These are phyloP conservation scores for Penicillium sclerotigenum DNA, from an alignment of 2,329 filamentous ascomycete genomes.

Conservation along the genomic window DNA sequence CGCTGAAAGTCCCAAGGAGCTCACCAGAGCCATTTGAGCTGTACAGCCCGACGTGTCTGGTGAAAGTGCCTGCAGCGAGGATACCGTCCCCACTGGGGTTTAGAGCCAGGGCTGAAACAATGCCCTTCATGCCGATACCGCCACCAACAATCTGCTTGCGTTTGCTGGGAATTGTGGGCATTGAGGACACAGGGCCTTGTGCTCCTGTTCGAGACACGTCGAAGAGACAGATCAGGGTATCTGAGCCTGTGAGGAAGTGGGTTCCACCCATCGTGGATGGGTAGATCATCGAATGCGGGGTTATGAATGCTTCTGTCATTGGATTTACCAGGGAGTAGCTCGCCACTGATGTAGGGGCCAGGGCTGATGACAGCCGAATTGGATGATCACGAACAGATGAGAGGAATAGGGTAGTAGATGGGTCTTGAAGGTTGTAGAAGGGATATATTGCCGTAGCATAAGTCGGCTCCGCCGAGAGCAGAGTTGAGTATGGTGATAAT, in stretches of 20 bases:
- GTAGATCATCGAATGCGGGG: constrained; percentile 56
- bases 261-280: constrained; percentile 43
- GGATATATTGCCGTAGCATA: constrained; percentile 56
- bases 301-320: constrained; percentile 56
- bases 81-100: constrained; percentile 45
- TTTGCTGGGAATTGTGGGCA: constrained; percentile 50
- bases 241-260: constrained; percentile 57
- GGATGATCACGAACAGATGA: constrained; percentile 54
- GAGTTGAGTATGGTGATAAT: constrained; percentile 48
- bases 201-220: constrained; percentile 50
- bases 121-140: constrained; percentile 54
- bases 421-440: constrained; percentile 51
- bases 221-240: constrained; percentile 54
- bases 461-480: constrained; percentile 49
- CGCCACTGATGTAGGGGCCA: constrained; percentile 48
- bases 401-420: constrained; percentile 50
- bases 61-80: constrained; percentile 57
- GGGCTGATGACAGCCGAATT: constrained; percentile 55
- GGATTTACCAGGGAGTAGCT: constrained; percentile 55
- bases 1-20: constrained; percentile 51
- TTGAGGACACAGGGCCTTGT: constrained; percentile 45
- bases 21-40: constrained; percentile 49
- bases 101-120: constrained; percentile 52
- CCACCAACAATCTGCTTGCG: constrained; percentile 47
- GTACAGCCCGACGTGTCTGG: constrained; percentile 56